Evolutionary conservation across 768 basidiomycete species (phyloP).

Genomic region (Mrakia blollopis): DNA sequence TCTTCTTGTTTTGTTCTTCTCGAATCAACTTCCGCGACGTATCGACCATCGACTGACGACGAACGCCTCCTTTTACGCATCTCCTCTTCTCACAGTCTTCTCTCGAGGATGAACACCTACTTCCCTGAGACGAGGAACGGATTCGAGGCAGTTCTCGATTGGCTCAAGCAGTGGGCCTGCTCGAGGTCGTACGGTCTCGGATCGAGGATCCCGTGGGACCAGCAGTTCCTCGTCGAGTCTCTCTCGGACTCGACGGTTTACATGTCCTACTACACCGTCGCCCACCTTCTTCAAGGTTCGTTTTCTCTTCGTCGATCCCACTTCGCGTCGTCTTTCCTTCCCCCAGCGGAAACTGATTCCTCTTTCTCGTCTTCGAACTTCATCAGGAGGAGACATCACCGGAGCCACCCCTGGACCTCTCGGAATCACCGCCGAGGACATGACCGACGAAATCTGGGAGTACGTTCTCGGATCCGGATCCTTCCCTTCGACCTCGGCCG

Average conservation of each 20-base stretch:
- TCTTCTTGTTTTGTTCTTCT: conserved; percentile 9
- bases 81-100: conserved; percentile 51
- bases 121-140: conserved; percentile 82
- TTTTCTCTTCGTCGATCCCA: neutral
- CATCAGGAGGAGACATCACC: conserved; percentile 62
- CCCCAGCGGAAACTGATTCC: neutral
- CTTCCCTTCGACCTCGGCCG: conserved; percentile 51
- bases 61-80: no score
- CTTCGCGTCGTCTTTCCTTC: neutral
- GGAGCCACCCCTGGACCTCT: conserved; percentile 75
- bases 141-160: conserved; percentile 84
- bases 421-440: conserved; percentile 78
- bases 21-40: neutral
- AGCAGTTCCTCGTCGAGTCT: conserved; percentile 91
- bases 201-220: conserved; percentile 93
- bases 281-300: conserved; percentile 85
- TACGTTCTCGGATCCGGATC: conserved; percentile 77
- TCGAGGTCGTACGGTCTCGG: conserved; percentile 96
- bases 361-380: no score
- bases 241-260: conserved; percentile 97
- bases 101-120: conserved; percentile 85
- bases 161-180: conserved; percentile 99
- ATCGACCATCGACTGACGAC: no score
- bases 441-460: conserved; percentile 98
- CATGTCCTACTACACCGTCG: conserved; percentile 95